Base-by-base conservation (phyloP, 768 basidiomycete genomes). In the Podaxis pistillaris region DNA sequence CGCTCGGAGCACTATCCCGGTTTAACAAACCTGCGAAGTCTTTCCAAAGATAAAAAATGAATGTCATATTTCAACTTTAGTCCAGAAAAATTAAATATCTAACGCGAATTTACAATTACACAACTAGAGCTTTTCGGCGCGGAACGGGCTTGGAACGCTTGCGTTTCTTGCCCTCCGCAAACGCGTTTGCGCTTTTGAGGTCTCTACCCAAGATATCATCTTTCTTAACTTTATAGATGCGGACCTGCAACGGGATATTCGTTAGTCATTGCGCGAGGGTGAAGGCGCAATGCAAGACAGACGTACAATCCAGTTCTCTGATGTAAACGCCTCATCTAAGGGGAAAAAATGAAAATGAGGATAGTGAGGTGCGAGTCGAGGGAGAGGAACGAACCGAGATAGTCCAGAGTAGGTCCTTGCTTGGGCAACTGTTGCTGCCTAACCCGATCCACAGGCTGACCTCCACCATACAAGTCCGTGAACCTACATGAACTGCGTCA, bases 281-380 rank as follows among this genome's bases (percentile, higher is more conserved):
- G 33, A 60, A 56, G 22, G 57, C 36, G 60, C 36, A 38, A 26
- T 6, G 38, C 30, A 38, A 6, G 28, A 47, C 28, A 46, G 46
- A 80, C 87, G 75, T 70, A 94, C 96, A 67, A 99, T 96, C 97
- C 97, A 99, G 76, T 99, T 99, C 79, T 99, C 97, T 6, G 94
- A 93, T 1, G 97, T 99, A 80, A 96, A 99, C 7, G 96, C 97
- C 75, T 99, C 97, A 65, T 99, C 94, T 93, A 65, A 15, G 2
- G 30, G 12, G 19, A n/a, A 67, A n/a, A 67, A 44, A 55, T 51
- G 60, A 57, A 55, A 36, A 50, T 56, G 51, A 24, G 19, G 44
- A 60, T 24, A 60, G 37, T 62, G 17, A 47, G 30, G 22, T 26
- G 30, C 7, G 28, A 47, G 47, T 58, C 44, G 28, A 62, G 13